These are phyloP conservation scores for Saturnispora gosingensis DNA, from an alignment of 805 yeast species.

Conservation along the genomic window DNA sequence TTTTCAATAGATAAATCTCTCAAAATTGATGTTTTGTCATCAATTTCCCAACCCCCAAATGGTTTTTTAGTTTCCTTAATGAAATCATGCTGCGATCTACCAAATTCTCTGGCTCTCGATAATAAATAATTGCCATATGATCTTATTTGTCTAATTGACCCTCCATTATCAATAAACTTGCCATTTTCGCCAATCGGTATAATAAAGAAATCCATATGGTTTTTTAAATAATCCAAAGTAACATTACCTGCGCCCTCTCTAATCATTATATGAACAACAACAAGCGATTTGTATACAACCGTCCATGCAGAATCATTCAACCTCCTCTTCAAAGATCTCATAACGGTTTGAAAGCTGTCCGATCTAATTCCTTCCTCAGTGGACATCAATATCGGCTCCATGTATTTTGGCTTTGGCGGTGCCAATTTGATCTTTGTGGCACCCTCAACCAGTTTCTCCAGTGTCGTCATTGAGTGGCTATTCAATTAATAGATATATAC, in stretches of 20 bases:
- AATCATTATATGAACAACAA: conserved; percentile 83
- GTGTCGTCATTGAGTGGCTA: conserved; percentile 44
- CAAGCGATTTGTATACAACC: conserved; percentile 73
- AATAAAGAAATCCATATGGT: conserved; percentile 50
- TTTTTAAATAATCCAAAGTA: conserved; percentile 59
- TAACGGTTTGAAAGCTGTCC: conserved; percentile 58
- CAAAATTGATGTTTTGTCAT: conserved; percentile 48
- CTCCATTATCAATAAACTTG: conserved; percentile 28
- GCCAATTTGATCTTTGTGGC: conserved; percentile 76
- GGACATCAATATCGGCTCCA: conserved; percentile 81
- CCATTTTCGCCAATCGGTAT: conserved; percentile 27
- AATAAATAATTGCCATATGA: conserved; percentile 66
- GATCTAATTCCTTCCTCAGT: conserved; percentile 41
- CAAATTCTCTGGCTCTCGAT: conserved; percentile 60
- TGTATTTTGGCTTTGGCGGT: conserved; percentile 95
- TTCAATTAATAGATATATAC: background rate
- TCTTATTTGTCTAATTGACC: conserved; percentile 47
- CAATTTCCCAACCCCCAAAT: conserved; percentile 27
- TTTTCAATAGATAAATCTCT: conserved; percentile 58
- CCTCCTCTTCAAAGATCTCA: conserved; percentile 52
- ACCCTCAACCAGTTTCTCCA: conserved; percentile 69
- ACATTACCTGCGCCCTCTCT: conserved; percentile 82
- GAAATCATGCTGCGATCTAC: conserved; percentile 58
- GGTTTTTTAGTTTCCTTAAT: conserved; percentile 53
- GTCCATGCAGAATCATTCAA: conserved; percentile 84